Percentiles rank a stretch among this genome's conserved stretches.
Conservation (phyloP, 1,284 basidiomycete species). For the Ganoderma leucocontextum region DNA sequence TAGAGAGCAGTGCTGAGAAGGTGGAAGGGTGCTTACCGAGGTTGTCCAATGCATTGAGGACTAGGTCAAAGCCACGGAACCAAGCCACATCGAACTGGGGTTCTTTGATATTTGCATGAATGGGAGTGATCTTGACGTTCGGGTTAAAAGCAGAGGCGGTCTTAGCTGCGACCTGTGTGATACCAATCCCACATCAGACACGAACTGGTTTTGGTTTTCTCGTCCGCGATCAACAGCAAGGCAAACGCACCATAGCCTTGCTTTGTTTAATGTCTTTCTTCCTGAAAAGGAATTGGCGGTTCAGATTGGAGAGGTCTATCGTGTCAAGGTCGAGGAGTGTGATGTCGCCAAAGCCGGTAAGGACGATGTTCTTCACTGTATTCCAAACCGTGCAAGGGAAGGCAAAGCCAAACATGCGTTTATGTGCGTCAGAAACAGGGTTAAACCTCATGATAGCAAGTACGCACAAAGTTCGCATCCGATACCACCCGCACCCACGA, state of each 20-base stretch:
- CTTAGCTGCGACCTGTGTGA: conserved; percentile 80
- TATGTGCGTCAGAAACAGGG: neutral
- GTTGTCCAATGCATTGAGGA: conserved; percentile 97
- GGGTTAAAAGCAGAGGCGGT: conserved; percentile 95
- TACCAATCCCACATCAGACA: neutral
- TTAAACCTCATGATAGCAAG: neutral
- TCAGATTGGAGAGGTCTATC: conserved; percentile 98
- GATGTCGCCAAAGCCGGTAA: conserved; percentile 92
- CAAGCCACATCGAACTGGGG: conserved; percentile 89
- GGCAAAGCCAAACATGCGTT: neutral
- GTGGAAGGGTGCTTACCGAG: conserved; percentile 63
- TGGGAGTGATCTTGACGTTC: conserved; percentile 85
- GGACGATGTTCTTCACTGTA: conserved; percentile 95
- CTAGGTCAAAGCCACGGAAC: conserved; percentile 92
- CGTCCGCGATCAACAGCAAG: neutral
- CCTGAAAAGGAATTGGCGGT: conserved; percentile 96
- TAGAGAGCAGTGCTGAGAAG: neutral
- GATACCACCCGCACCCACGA: conserved; percentile 98
- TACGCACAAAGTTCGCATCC: conserved; percentile 93
- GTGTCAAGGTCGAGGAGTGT: conserved; percentile 97
- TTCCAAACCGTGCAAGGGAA: neutral
- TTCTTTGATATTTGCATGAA: conserved; percentile 97
- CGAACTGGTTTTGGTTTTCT: neutral
- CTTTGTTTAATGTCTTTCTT: conserved; percentile 98
- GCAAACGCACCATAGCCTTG: conserved; percentile 78